Evolutionary conservation across 2,329 filamentous ascomycete genomes (phyloP).

Genomic region (Polytolypa hystricis): DNA sequence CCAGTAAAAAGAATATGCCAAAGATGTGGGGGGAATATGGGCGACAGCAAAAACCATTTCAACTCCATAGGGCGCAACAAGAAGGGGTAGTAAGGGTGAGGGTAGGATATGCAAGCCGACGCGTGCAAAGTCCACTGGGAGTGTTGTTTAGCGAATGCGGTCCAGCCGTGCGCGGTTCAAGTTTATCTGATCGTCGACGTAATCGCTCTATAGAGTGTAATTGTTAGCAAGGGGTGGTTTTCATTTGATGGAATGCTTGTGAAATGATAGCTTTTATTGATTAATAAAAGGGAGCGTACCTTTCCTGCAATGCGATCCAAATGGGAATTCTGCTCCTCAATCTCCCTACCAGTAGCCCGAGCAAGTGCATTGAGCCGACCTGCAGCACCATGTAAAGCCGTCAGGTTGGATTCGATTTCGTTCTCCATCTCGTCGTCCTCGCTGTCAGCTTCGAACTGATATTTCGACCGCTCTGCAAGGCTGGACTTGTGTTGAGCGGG

Average conservation of each 20-base stretch:
- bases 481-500: slow-evolving; percentile 40
- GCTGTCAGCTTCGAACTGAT: slow-evolving; percentile 66
- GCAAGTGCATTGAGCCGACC: slow-evolving; percentile 62
- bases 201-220: slow-evolving; percentile 54
- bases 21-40: too few species aligned
- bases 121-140: too few species aligned
- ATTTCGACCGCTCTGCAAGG: slow-evolving; percentile 57
- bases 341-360: slow-evolving; percentile 60
- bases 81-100: too few species aligned
- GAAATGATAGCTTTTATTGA: too few species aligned
- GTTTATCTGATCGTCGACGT: slow-evolving; percentile 68
- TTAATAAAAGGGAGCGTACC: slow-evolving; percentile 40
- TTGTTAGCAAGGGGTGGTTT: slow-evolving; percentile 16
- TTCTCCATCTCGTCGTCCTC: slow-evolving; percentile 59
- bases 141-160: slow-evolving; percentile 36
- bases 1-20: too few species aligned
- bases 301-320: slow-evolving; percentile 69
- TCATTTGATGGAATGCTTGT: too few species aligned
- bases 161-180: slow-evolving; percentile 65
- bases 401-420: slow-evolving; percentile 57
- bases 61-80: too few species aligned
- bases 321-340: slow-evolving; percentile 65
- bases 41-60: too few species aligned
- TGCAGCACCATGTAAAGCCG: slow-evolving; percentile 50
- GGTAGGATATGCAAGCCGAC: too few species aligned